Evolutionary conservation across 2,329 filamentous ascomycete genomes (phyloP), one percentile per base, ranked within the genome.

Genomic region (Cladorrhinum sp.): DNA sequence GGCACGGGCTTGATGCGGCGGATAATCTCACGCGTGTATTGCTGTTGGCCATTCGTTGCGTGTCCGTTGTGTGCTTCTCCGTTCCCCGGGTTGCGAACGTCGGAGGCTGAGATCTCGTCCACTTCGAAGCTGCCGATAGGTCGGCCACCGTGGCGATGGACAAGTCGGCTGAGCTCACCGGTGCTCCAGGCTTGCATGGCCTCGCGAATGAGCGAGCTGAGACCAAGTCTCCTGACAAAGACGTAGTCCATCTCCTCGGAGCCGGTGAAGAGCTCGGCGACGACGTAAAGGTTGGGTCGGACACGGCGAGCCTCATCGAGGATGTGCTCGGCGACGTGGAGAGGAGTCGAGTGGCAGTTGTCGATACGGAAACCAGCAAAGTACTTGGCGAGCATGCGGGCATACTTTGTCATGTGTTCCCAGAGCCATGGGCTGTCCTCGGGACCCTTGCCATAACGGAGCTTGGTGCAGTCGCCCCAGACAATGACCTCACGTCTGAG

Each of bases 141-240:
- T 24, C 92, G 86, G 38, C 95, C 95, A 29, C 92, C 93, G 73
- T 99, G 93, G 64, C 89, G 89, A 76, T 99, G 96, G 10, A 99
- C 93, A 32, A 99, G 82, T 50, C 93, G 84, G 75, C 93, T 97
- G 64, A 99, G 81, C 74, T 99, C 96, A 10, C 85, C 91, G 1
- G 95, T 96, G 71, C 90, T 93, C 93, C 93, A 98, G 29, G 93
- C 91, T 74, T 99, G 95, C 96, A 99, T 99, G 10, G 93, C 93
- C 76, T 99, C 95, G 61, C 95, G 87, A 66, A 99, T 96, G 55
- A 99, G 82, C 6, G 92, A 91, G 73, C 91, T 96, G 59, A 99
- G 82, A 5, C 95, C 95, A 1, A 99, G 85, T 23, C 92, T 86
- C 77, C 96, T 96, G 66, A 96, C 93, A 72, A 98, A 99, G 57